Percentiles rank a stretch among this genome's conserved stretches.
Evolutionary conservation across 1,139 yeast genomes (phyloP).

Genomic region (Kodamaea derodonti): DNA sequence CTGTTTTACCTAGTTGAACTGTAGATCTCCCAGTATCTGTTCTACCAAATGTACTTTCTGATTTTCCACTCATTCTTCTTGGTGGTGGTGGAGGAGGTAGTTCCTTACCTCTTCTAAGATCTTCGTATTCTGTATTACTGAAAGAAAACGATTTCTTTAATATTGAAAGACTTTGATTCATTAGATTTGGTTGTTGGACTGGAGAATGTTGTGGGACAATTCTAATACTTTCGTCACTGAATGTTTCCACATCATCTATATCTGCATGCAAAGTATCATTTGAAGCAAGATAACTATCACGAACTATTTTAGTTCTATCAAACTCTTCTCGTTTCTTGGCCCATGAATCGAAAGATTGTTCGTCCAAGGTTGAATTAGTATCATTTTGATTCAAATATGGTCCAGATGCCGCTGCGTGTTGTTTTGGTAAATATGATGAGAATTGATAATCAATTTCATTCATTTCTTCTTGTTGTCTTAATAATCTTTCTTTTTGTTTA

Average conservation of each 20-base stretch:
- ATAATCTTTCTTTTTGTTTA: conserved; percentile 11
- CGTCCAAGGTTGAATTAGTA: conserved; percentile 34
- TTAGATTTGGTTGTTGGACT: conserved; percentile 8
- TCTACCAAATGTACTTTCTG: too few relatives aligned
- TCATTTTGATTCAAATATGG: conserved; percentile 26
- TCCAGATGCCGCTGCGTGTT: conserved; percentile 2
- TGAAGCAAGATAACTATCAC: conserved; percentile 29
- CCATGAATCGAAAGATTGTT: conserved; percentile 44
- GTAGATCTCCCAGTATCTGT: too few relatives aligned
- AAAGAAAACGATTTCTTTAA: conserved; percentile 23
- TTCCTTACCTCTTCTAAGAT: conserved; percentile 1
- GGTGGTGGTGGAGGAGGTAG: neutral
- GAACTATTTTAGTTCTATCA: conserved; percentile 25
- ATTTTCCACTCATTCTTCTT: too few relatives aligned
- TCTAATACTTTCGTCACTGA: conserved; percentile 1
- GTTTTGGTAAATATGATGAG: conserved; percentile 20
- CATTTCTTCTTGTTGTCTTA: conserved; percentile 14
- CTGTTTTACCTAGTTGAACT: neutral
- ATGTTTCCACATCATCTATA: conserved; percentile 2
- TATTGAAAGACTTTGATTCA: conserved; percentile 23
- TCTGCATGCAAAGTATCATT: conserved; percentile 23
- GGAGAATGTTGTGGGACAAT: neutral
- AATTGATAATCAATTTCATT: conserved; percentile 35
- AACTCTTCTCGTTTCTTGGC: conserved; percentile 47
- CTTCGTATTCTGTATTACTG: conserved; percentile 7